These are phyloP conservation scores for Withania somnifera DNA, from an alignment of 305 asterid genomes.

Conservation along the genomic window DNA sequence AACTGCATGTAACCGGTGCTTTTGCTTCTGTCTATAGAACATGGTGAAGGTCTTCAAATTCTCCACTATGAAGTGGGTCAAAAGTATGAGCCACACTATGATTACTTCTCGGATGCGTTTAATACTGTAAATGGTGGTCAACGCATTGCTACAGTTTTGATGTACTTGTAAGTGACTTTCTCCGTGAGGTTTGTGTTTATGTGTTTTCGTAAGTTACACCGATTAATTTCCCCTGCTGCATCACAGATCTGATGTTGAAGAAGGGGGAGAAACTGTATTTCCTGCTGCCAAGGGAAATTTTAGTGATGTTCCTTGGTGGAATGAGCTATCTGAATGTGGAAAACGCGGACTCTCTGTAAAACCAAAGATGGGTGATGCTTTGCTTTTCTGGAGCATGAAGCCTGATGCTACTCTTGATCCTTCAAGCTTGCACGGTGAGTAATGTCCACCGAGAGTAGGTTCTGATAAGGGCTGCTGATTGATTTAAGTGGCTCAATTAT, in stretches of 20 bases:
- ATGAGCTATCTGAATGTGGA: constrained; percentile 93
- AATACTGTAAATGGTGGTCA: constrained; percentile 93
- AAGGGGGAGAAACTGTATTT: constrained; percentile 97
- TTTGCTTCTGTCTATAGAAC: constrained; percentile 40
- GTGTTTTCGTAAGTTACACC: background rate
- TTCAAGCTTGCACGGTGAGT: constrained; percentile 91
- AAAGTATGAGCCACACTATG: constrained; percentile 87
- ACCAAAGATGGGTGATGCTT: constrained; percentile 93
- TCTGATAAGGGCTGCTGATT: background rate
- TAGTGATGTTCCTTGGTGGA: constrained; percentile 74
- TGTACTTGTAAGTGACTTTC: constrained; percentile 77
- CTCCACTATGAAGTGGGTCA: constrained; percentile 97
- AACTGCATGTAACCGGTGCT: background rate
- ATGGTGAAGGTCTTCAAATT: constrained; percentile 91
- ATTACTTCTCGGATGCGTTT: constrained; percentile 77
- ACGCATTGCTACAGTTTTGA: constrained; percentile 85
- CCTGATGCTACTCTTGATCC: constrained; percentile 86
- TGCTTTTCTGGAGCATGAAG: constrained; percentile 97
- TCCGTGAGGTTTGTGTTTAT: background rate
- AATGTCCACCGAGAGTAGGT: background rate
- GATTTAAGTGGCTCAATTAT: background rate
- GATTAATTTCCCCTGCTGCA: constrained; percentile 3
- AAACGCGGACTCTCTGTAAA: constrained; percentile 78
- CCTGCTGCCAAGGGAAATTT: constrained; percentile 82
- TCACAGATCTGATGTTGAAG: constrained; percentile 93